Conservation (phyloP, 768 basidiomycete genomes). For the Lactarius sanguifluus region DNA sequence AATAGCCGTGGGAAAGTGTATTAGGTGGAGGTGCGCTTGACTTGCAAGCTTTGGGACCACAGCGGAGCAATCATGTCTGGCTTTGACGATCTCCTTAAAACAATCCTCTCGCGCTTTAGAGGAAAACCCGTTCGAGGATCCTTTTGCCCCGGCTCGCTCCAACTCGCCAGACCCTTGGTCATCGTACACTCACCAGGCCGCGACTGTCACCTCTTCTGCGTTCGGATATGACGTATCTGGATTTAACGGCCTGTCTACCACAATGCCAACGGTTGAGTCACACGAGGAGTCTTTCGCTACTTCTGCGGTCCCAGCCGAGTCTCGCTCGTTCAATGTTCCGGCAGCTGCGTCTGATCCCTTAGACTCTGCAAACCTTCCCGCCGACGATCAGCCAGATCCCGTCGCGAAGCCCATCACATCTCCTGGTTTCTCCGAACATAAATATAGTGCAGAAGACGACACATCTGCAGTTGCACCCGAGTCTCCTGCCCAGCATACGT, state of each 20-base stretch:
- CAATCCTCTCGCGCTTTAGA: conserved; percentile 31
- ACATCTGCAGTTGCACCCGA: conserved; percentile 21
- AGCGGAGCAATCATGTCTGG: conserved; percentile 26
- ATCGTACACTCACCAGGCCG: conserved; percentile 16
- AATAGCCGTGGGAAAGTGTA: neutral
- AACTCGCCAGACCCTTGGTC: conserved; percentile 35
- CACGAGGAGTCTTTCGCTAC: neutral
- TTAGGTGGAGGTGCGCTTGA: neutral
- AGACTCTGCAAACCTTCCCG: conserved; percentile 40
- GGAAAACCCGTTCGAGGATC: conserved; percentile 36
- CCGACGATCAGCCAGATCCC: conserved; percentile 27
- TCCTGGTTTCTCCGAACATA: conserved; percentile 49
- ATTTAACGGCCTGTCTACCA: conserved; percentile 15
- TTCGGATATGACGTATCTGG: conserved; percentile 26
- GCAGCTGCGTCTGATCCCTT: conserved; percentile 39
- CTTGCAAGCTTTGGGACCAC: neutral
- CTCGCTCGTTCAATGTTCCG: neutral
- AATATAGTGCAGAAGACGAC: conserved; percentile 43
- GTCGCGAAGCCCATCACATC: conserved; percentile 23
- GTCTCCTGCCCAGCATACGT: conserved; percentile 32
- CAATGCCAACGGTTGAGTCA: conserved; percentile 9
- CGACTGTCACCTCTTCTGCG: conserved; percentile 5
- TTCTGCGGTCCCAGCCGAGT: neutral
- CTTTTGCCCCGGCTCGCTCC: conserved; percentile 32
- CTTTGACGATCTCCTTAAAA: conserved; percentile 34